phyloP scores from a whole-genome alignment of 192 early-diverging fungal species.

The Umbelopsis vinacea region DNA sequence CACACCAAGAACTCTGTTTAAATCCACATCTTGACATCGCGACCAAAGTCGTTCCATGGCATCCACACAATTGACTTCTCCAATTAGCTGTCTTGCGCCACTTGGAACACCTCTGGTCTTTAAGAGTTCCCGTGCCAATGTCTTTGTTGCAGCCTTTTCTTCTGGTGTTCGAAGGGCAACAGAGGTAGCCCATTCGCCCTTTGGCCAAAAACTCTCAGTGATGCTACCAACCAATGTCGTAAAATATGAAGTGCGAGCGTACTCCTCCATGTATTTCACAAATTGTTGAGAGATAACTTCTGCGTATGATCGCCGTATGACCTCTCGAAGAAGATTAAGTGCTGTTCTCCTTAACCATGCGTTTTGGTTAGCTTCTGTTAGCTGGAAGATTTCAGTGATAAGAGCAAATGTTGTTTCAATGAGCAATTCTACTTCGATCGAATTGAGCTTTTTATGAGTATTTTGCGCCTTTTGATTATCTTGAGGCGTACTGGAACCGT shows the following conservation, averaged over 20 bases:
- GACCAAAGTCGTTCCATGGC: constrained; percentile 42
- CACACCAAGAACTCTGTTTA: constrained; percentile 40
- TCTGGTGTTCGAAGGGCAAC: constrained; percentile 13
- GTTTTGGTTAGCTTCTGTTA: constrained; percentile 35
- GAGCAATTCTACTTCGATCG: constrained; percentile 35
- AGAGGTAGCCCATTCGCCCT: constrained; percentile 26
- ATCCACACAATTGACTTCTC: constrained; percentile 36
- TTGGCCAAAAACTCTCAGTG: constrained; percentile 36
- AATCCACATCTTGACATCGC: constrained; percentile 28
- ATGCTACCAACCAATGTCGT: constrained; percentile 10
- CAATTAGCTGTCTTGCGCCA: constrained; percentile 37
- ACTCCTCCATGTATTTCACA: constrained; percentile 31
- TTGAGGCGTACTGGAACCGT: background rate
- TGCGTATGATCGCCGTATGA: constrained; percentile 41
- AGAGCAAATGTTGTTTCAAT: constrained; percentile 44
- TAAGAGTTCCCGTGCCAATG: constrained; percentile 25
- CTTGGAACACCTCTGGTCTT: constrained; percentile 29
- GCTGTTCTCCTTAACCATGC: constrained; percentile 44
- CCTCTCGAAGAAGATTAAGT: constrained; percentile 38
- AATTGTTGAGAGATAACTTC: constrained; percentile 38
- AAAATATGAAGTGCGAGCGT: constrained; percentile 31
- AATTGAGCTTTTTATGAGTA: constrained; percentile 21
- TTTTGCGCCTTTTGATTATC: background rate
- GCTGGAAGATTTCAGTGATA: constrained; percentile 40
- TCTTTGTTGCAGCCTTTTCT: constrained; percentile 32